Evolutionary conservation across 352 stramenopile species (phyloP).

Genomic region (Ophiocytium majus): DNA sequence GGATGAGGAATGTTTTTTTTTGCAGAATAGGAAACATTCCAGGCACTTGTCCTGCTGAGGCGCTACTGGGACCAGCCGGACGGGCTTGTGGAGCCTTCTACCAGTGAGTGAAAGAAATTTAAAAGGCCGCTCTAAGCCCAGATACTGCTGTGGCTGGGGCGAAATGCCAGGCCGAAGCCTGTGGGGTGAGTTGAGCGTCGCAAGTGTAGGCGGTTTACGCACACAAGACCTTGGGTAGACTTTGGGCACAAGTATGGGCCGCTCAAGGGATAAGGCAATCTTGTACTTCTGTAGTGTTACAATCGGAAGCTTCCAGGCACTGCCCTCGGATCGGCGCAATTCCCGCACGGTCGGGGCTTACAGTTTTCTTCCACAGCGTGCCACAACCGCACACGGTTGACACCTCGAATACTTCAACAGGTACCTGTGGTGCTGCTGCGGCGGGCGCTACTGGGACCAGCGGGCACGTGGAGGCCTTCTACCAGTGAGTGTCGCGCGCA

Average conservation of each 20-base stretch:
- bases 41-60: no score
- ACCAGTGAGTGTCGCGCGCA: background rate
- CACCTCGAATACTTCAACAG: no score
- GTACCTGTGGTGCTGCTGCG: background rate
- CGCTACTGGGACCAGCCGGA: conserved; percentile 39
- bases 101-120: conserved; percentile 37
- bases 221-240: background rate
- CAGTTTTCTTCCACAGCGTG: no score
- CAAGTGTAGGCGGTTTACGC: background rate
- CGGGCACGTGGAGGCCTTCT: background rate
- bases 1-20: no score
- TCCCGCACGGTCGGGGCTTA: background rate
- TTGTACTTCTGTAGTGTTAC: no score
- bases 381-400: no score
- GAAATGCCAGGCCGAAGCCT: no score
- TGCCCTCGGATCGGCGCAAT: no score
- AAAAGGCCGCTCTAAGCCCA: background rate
- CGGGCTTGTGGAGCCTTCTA: conserved; percentile 48
- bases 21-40: no score
- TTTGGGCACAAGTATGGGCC: background rate
- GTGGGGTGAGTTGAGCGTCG: background rate
- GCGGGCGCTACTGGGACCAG: background rate
- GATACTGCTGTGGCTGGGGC: background rate
- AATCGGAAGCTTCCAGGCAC: no score
- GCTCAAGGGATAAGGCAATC: no score